Evolutionary conservation across 2,329 filamentous ascomycete species (phyloP).

Genomic region (Hirsutella minnesotensis): DNA sequence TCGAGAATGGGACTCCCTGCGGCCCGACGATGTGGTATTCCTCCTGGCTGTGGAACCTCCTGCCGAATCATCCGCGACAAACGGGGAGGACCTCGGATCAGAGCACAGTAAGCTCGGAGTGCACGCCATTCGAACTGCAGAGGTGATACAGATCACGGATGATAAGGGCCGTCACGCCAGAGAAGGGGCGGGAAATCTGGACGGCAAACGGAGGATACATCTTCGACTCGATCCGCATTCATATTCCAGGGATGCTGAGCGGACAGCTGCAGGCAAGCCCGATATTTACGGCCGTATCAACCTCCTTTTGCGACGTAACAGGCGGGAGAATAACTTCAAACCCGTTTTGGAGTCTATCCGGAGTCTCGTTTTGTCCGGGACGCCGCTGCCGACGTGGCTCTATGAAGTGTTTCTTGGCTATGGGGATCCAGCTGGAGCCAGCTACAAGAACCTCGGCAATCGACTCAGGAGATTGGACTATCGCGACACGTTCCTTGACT

Average conservation of each 20-base stretch:
- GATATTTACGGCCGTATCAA: constrained; percentile 82
- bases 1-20: constrained; percentile 80
- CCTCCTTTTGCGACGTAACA: constrained; percentile 68
- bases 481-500: constrained; percentile 88
- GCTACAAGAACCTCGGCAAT: constrained; percentile 72
- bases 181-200: constrained; percentile 46
- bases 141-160: constrained; percentile 76
- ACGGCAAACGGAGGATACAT: constrained; percentile 61
- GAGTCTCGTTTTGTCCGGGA: constrained; percentile 71
- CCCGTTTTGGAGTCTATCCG: constrained; percentile 86
- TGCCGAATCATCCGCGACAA: constrained; percentile 34
- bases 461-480: constrained; percentile 73
- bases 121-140: constrained; percentile 63
- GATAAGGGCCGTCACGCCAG: constrained; percentile 67
- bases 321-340: constrained; percentile 95
- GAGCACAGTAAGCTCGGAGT: constrained; percentile 55
- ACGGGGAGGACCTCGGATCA: constrained; percentile 32
- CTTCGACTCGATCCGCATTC: constrained; percentile 69
- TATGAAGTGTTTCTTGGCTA: constrained; percentile 97
- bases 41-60: constrained; percentile 63
- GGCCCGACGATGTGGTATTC: constrained; percentile 82
- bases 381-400: constrained; percentile 80
- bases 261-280: constrained; percentile 50
- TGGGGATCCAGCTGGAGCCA: constrained; percentile 80
- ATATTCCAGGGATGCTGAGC: constrained; percentile 67